Evolutionary conservation across 306 rosid species (phyloP).

Genomic region (Trifolium subterraneum): DNA sequence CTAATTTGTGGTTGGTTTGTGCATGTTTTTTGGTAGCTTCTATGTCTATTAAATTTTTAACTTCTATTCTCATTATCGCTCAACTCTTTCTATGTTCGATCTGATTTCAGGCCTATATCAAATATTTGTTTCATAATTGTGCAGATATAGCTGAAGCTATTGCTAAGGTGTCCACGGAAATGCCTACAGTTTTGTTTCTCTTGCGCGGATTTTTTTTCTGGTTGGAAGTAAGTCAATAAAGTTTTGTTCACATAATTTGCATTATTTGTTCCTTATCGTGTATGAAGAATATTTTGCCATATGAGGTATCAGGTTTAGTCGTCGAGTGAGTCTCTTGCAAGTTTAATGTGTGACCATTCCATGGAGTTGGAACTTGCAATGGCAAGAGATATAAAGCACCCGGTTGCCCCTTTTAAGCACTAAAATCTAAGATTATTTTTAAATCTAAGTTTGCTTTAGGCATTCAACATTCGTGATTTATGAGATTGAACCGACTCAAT

Average conservation of each 20-base stretch:
- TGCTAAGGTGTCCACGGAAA: conserved; percentile 43
- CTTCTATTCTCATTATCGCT: conserved; percentile 11
- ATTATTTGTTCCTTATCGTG: conserved; percentile 5
- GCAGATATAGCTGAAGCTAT: conserved; percentile 58
- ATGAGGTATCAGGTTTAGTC: neutral
- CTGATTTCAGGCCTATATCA: conserved; percentile 23
- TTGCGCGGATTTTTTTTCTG: conserved; percentile 81
- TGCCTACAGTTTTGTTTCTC: conserved; percentile 54
- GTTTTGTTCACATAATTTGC: conserved; percentile 34
- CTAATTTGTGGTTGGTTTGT: conserved; percentile 30
- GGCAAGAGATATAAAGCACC: neutral
- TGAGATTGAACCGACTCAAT: conserved; percentile 4
- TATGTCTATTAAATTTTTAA: conserved; percentile 8
- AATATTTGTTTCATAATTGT: conserved; percentile 40
- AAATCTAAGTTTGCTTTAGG: neutral
- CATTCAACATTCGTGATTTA: neutral
- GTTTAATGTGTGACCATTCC: neutral
- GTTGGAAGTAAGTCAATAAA: conserved; percentile 61
- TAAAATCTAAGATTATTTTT: neutral
- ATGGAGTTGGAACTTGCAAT: neutral
- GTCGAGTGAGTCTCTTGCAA: neutral
- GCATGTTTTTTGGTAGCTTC: conserved; percentile 13
- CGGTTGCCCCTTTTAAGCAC: neutral
- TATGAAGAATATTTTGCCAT: neutral
- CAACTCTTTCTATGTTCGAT: conserved; percentile 18